Evolutionary conservation across 768 basidiomycete species (phyloP).

Genomic region (Lactarius psammicola): DNA sequence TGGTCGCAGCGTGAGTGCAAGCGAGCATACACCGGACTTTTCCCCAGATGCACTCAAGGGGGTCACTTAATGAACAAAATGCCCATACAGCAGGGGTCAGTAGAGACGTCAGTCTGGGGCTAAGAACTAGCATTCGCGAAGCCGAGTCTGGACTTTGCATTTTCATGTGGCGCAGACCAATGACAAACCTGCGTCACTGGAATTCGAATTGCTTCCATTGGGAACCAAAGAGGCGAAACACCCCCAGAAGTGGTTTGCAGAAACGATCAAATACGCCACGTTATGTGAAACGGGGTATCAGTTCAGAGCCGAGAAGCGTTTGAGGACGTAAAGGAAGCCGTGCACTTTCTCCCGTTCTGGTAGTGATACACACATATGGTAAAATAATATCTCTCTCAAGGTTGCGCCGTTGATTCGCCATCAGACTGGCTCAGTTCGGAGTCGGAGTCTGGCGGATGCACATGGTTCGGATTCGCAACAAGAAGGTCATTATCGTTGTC

Average conservation of each 20-base stretch:
- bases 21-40: too few species aligned
- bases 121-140: background rate
- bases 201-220: background rate
- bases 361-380: background rate
- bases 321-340: conserved; percentile 19
- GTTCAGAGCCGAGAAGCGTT: background rate
- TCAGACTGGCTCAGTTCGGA: conserved; percentile 10
- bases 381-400: background rate
- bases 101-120: too few species aligned
- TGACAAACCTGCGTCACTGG: background rate
- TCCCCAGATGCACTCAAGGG: background rate
- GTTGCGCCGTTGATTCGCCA: background rate
- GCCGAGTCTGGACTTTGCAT: background rate
- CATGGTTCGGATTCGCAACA: conserved; percentile 26
- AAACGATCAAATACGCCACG: background rate
- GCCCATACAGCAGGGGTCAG: background rate
- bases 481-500: conserved; percentile 14
- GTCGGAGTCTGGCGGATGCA: conserved; percentile 2
- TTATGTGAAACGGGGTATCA: background rate
- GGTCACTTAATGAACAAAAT: background rate
- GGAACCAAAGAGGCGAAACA: background rate
- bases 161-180: background rate
- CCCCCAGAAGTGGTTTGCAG: background rate
- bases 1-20: too few species aligned
- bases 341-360: background rate